phyloP scores from a whole-genome alignment of 192 early-diverging fungal genomes.

The Piromyces finnis region DNA sequence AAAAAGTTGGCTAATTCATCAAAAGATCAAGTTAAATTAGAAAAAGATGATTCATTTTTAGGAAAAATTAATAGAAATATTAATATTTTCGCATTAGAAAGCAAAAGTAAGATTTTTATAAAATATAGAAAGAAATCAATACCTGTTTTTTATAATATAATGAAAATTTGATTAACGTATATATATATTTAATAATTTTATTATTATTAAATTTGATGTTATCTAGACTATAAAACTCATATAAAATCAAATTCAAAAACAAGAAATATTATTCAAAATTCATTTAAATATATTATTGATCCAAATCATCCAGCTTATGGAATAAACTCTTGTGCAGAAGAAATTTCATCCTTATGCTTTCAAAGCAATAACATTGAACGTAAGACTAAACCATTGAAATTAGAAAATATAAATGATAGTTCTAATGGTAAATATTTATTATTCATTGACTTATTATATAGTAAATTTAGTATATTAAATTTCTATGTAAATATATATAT shows the following conservation, averaged over 20 bases:
- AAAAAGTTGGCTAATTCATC: not conserved
- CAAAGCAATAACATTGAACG: not conserved
- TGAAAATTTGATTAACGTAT: too few species aligned
- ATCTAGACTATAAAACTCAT: not conserved
- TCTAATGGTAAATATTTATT: not conserved
- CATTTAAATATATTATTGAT: not conserved
- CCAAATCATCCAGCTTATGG: not conserved
- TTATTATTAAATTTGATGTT: too few species aligned
- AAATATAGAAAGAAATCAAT: too few species aligned
- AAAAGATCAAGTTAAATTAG: not conserved
- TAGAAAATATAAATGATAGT: not conserved
- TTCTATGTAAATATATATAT: too few species aligned
- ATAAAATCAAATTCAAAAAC: not conserved
- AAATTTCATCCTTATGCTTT: not conserved
- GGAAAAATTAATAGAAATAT: not conserved
- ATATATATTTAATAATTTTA: too few species aligned
- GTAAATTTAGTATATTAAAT: too few species aligned
- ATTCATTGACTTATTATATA: too few species aligned
- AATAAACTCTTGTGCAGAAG: not conserved
- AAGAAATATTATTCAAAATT: not conserved
- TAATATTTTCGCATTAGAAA: not conserved
- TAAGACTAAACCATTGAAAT: not conserved
- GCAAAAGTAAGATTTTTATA: not conserved
- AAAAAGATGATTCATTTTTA: not conserved
- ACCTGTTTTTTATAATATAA: too few species aligned